Evolutionary conservation across 345 rosid species (phyloP).

Genomic region (Atalantia buxifolia): DNA sequence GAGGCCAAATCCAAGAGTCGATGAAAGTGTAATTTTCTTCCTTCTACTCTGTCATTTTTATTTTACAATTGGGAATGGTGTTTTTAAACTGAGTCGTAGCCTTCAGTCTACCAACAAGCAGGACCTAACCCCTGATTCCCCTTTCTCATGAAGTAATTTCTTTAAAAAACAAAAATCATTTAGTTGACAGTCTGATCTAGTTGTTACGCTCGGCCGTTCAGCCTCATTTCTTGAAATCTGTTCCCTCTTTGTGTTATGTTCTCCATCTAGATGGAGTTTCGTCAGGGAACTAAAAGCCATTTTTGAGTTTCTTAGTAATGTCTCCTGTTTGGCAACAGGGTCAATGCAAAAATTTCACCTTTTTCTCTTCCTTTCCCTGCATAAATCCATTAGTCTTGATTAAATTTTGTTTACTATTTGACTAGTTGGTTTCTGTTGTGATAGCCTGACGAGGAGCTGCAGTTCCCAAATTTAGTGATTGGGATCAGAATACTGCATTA

Average conservation of each 20-base stretch:
- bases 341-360: background rate
- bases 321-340: background rate
- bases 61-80: background rate
- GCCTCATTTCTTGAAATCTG: background rate
- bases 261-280: background rate
- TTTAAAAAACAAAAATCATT: background rate
- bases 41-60: background rate
- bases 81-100: background rate
- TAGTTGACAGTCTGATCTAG: background rate
- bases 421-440: slow-evolving; percentile 7
- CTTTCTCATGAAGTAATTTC: background rate
- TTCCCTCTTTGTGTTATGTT: background rate
- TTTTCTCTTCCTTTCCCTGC: too few species aligned
- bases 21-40: slow-evolving; percentile 59
- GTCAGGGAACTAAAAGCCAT: background rate
- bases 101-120: background rate
- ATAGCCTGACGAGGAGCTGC: slow-evolving; percentile 71
- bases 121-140: background rate
- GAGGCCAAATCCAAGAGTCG: slow-evolving; percentile 45
- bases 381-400: background rate
- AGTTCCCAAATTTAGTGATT: slow-evolving; percentile 84
- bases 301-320: background rate
- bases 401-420: background rate
- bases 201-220: background rate
- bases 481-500: slow-evolving; percentile 76